Evolutionary conservation across 768 basidiomycete genomes (phyloP).

Genomic region (Suillus brevipes): DNA sequence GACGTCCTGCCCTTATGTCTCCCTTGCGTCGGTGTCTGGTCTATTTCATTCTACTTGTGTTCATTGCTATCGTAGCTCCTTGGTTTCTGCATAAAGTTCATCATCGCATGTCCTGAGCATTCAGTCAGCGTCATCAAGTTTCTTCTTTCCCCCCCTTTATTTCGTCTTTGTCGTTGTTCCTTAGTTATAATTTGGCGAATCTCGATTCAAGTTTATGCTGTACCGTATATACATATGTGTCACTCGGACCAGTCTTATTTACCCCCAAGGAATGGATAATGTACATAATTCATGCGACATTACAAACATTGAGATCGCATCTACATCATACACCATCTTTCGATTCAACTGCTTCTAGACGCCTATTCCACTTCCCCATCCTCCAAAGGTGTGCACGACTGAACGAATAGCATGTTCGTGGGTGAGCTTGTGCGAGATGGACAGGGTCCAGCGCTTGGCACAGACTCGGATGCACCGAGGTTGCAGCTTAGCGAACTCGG

Average conservation of each 20-base stretch:
- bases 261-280: constrained; percentile 29
- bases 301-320: neutral
- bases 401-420: neutral
- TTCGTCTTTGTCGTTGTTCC: neutral
- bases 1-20: neutral
- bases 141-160: constrained; percentile 1
- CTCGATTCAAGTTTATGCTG: constrained; percentile 23
- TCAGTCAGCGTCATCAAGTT: neutral
- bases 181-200: constrained; percentile 24
- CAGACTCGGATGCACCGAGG: too few species aligned
- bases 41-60: neutral
- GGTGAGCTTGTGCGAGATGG: neutral
- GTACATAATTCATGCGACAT: constrained; percentile 23
- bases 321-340: neutral
- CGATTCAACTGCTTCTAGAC: neutral
- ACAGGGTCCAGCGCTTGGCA: too few species aligned
- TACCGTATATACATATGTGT: constrained; percentile 25
- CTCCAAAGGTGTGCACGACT: neutral
- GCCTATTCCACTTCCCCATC: neutral
- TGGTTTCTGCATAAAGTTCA: constrained; percentile 7
- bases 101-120: constrained; percentile 2
- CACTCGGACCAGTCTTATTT: constrained; percentile 17
- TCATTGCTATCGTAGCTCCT: constrained; percentile 12
- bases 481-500: too few species aligned
- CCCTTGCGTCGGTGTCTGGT: constrained; percentile 8